Percentiles rank a stretch among this genome's conserved stretches.
phyloP scores from a whole-genome alignment of 192 early-diverging fungal species.

The Coemansia sp. region DNA sequence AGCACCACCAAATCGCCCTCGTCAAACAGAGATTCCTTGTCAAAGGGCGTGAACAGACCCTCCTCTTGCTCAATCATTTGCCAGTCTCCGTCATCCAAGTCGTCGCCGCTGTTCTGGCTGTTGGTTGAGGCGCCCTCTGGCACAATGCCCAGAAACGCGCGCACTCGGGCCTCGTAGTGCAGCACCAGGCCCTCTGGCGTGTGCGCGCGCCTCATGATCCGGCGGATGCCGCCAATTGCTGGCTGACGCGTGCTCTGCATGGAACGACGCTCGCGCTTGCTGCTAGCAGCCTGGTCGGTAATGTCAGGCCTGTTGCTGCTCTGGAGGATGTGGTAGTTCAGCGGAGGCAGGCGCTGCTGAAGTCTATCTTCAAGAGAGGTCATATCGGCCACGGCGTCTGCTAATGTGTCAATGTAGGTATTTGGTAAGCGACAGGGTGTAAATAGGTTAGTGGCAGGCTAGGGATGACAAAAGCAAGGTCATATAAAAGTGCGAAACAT shows the following conservation, averaged over 20 bases:
- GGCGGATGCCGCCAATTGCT: constrained; percentile 30
- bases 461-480: not conserved
- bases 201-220: constrained; percentile 45
- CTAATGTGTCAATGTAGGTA: not conserved
- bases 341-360: constrained; percentile 14
- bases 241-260: constrained; percentile 7
- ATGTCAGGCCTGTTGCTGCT: not conserved
- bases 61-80: constrained; percentile 41
- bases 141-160: constrained; percentile 30
- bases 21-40: constrained; percentile 25
- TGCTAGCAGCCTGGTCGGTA: not conserved
- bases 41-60: constrained; percentile 35
- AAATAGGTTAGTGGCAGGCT: not conserved
- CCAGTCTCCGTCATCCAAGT: constrained; percentile 35
- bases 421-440: too few relatives aligned
- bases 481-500: not conserved
- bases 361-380: constrained; percentile 6
- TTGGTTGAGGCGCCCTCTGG: not conserved
- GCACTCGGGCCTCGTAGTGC: constrained; percentile 42
- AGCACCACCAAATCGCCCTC: constrained; percentile 45
- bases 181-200: constrained; percentile 47
- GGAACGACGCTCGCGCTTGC: constrained; percentile 6
- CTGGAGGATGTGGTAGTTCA: constrained; percentile 22
- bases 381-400: not conserved
- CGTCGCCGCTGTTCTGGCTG: not conserved